phyloP scores from a whole-genome alignment of 495 filamentous ascomycete genomes.

The Aspergillus egyptiacus region DNA sequence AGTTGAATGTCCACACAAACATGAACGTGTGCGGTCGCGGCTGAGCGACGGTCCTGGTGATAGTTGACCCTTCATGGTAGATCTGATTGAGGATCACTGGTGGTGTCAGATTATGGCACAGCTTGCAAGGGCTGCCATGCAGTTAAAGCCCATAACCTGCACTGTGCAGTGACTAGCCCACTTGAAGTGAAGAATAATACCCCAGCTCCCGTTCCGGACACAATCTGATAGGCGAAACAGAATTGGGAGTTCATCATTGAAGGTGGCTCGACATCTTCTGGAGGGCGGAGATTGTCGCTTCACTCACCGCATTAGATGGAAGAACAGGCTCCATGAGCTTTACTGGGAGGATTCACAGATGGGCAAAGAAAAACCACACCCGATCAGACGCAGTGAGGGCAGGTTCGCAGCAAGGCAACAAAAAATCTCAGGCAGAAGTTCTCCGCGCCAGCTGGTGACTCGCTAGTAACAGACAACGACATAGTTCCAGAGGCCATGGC shows the following conservation, averaged over 20 bases:
- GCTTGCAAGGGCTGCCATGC: neutral
- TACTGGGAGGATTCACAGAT: slow-evolving; percentile 10
- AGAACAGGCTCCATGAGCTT: slow-evolving; percentile 1
- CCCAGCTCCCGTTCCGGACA: neutral
- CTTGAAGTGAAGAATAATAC: neutral
- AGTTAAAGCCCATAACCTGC: neutral
- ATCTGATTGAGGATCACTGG: neutral
- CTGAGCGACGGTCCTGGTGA: neutral
- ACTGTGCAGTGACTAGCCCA: neutral
- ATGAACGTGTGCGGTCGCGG: neutral
- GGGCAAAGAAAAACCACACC: slow-evolving; percentile 9
- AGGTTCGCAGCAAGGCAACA: neutral
- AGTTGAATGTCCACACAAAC: neutral
- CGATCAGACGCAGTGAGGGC: neutral
- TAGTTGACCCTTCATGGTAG: neutral
- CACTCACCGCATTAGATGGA: neutral
- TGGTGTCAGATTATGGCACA: neutral
- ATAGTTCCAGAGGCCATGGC: neutral
- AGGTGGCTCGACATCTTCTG: neutral
- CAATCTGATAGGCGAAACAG: neutral
- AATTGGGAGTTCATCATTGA: neutral
- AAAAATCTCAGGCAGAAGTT: neutral
- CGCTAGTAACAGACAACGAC: too few species aligned
- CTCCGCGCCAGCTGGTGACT: neutral
- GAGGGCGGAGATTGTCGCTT: neutral